Base-by-base conservation (phyloP, 257 asterid genomes). In the Nicotiana attenuata region DNA sequence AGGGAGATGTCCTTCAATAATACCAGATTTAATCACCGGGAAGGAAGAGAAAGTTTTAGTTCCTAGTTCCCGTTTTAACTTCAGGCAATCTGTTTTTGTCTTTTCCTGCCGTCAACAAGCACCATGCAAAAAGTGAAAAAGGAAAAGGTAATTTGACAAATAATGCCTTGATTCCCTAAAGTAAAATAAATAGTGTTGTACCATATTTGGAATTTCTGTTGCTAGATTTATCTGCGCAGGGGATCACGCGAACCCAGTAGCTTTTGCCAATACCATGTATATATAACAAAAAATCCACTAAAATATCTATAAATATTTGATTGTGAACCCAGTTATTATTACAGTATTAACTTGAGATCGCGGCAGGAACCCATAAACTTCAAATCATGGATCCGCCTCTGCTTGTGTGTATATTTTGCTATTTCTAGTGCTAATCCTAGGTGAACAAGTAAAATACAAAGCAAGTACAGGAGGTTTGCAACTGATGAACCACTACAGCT, bases 401-500 rank as follows among this genome's bases (percentile, higher is more conserved):
- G 50, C 50, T 41, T 41, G 11, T 8, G 50, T 41, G 50, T 24
- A 50, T 7, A 14, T 73, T 24, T n/a, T 73, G 79, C 26, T 47
- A 73, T 50, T 73, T 24, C 79, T 73, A 68, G 77, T 35, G 77
- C 77, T 38, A 19, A n/a, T 10, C 77, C 77, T 71, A 9, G 45
- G 41, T 71, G 79, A 57, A 24, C 45, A 73, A 50, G 79, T 24
- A 33, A 4, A 15, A 50, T 50, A 26, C 2, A 73, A 73, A 15
- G 61, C 61, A 47, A 24, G 41, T 20, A 73, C 52, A 2, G 14
- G 24, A 33, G n/a, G n/a, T n/a, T n/a, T n/a, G n/a, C n/a, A n/a
- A n/a, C n/a, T n/a, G n/a, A n/a, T n/a, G n/a, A n/a, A 33, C 35
- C 24, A 50, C 79, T 73, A 73, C 8, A 24, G 63, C 35, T 15